phyloP scores from a whole-genome alignment of 23 red algal species.

The Gracilaria caudata region DNA sequence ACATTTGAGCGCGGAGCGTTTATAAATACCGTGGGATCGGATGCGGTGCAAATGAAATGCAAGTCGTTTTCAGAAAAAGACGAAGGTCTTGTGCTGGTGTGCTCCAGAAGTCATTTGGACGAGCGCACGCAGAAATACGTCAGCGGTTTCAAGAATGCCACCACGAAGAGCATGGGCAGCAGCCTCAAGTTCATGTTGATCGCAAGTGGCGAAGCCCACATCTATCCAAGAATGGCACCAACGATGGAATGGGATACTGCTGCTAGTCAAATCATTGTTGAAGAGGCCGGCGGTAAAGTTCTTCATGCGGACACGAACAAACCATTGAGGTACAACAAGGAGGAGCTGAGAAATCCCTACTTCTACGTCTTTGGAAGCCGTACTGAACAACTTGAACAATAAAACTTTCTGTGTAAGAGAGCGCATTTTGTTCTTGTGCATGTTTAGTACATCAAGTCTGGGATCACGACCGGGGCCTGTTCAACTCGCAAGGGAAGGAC shows the following conservation, averaged over 20 bases:
- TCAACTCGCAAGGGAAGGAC: neutral
- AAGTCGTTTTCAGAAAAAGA: slow-evolving; percentile 55
- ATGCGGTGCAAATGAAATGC: slow-evolving; percentile 37
- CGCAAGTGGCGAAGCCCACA: slow-evolving; percentile 71
- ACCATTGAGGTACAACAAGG: slow-evolving; percentile 81
- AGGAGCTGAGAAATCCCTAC: slow-evolving; percentile 76
- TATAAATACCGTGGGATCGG: slow-evolving; percentile 16
- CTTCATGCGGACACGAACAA: slow-evolving; percentile 65
- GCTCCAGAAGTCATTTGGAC: slow-evolving; percentile 70
- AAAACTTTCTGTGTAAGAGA: neutral
- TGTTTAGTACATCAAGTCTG: neutral
- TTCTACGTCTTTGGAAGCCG: slow-evolving; percentile 68
- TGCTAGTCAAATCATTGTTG: slow-evolving; percentile 80
- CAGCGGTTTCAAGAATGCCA: slow-evolving; percentile 45
- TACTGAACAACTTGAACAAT: neutral
- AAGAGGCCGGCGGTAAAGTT: slow-evolving; percentile 77
- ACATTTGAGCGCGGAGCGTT: slow-evolving; percentile 58
- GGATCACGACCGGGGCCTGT: neutral
- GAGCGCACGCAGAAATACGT: slow-evolving; percentile 67
- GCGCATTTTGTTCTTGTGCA: neutral
- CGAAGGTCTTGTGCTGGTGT: slow-evolving; percentile 67
- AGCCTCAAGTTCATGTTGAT: slow-evolving; percentile 85
- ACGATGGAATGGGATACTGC: slow-evolving; percentile 96
- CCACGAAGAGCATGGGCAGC: slow-evolving; percentile 80
- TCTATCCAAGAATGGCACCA: slow-evolving; percentile 85